Percentiles rank a stretch among this genome's conserved stretches.
Conservation (phyloP, 2,329 filamentous ascomycete species). For the Calonectria pteridis region DNA sequence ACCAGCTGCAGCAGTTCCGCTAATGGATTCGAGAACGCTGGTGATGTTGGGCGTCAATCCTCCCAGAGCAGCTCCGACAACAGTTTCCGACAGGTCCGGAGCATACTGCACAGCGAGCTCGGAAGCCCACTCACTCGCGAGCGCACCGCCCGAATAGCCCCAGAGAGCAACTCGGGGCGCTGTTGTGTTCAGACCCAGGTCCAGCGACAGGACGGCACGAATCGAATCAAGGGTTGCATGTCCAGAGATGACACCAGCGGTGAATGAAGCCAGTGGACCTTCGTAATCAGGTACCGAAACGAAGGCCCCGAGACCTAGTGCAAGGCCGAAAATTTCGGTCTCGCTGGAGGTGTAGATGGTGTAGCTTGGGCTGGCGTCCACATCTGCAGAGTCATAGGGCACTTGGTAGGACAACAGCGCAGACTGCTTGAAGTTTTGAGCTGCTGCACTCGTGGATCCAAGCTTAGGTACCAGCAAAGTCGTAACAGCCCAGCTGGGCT, state of each 20-base stretch:
- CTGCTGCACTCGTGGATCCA: conserved; percentile 29
- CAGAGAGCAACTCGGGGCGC: conserved; percentile 57
- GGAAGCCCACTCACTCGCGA: conserved; percentile 65
- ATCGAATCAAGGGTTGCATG: conserved; percentile 60
- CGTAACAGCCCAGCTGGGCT: conserved; percentile 40
- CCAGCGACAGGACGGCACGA: conserved; percentile 54
- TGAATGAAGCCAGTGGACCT: conserved; percentile 58
- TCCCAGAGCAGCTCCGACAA: conserved; percentile 63
- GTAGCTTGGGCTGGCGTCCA: conserved; percentile 40
- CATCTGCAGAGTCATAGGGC: conserved; percentile 40
- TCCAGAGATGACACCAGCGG: conserved; percentile 56
- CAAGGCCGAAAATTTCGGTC: not conserved
- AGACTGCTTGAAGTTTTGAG: conserved; percentile 24
- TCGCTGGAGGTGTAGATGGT: conserved; percentile 8
- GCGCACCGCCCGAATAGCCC: conserved; percentile 68
- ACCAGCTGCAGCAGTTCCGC: conserved; percentile 41
- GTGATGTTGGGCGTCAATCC: conserved; percentile 58
- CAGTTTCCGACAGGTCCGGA: conserved; percentile 57
- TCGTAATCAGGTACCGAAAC: conserved; percentile 62
- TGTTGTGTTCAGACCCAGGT: conserved; percentile 45
- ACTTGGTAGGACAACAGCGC: conserved; percentile 40
- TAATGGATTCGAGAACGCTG: conserved; percentile 50
- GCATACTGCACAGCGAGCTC: conserved; percentile 66
- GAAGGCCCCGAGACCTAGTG: conserved; percentile 33
- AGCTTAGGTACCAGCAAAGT: conserved; percentile 38